Evolutionary conservation across 352 stramenopile species (phyloP).

Genomic region (Pythium volutum): DNA sequence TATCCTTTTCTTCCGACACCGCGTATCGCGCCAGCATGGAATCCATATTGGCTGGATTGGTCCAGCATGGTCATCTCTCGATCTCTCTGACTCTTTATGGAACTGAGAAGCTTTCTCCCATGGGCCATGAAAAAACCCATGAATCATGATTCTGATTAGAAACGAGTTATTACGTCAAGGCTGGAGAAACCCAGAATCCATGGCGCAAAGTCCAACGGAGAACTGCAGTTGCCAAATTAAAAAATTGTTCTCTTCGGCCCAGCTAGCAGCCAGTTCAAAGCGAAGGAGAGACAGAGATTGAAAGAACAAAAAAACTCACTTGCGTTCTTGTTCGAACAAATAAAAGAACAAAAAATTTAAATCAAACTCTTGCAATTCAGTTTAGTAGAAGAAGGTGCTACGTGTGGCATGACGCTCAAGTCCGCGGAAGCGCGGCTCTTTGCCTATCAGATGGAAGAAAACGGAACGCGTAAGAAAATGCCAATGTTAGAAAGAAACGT

Average conservation of each 20-base stretch:
- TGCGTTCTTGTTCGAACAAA: background rate
- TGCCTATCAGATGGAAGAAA: slow-evolving; percentile 28
- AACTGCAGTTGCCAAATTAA: background rate
- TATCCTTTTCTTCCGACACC: background rate
- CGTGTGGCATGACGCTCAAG: slow-evolving; percentile 73
- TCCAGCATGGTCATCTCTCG: too few species aligned
- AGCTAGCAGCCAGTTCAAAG: background rate
- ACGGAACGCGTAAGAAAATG: too few species aligned
- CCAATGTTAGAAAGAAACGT: too few species aligned
- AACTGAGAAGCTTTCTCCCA: too few species aligned
- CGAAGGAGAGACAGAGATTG: background rate
- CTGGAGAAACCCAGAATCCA: too few species aligned
- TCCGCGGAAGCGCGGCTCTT: slow-evolving; percentile 61
- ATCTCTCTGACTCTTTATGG: too few species aligned
- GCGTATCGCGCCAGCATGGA: background rate
- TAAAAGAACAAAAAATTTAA: background rate
- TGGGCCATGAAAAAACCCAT: too few species aligned
- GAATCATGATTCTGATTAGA: too few species aligned
- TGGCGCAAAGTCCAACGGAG: too few species aligned
- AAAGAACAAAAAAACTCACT: background rate
- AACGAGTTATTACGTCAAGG: too few species aligned
- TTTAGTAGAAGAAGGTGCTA: slow-evolving; percentile 29
- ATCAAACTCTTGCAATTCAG: background rate
- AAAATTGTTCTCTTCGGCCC: background rate
- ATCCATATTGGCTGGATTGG: background rate